A percentile compares a stretch with the other conserved stretches of the same genome.
Conservation (phyloP, 2,329 filamentous ascomycete species). For the Aspergillus pseudoglaucus region DNA sequence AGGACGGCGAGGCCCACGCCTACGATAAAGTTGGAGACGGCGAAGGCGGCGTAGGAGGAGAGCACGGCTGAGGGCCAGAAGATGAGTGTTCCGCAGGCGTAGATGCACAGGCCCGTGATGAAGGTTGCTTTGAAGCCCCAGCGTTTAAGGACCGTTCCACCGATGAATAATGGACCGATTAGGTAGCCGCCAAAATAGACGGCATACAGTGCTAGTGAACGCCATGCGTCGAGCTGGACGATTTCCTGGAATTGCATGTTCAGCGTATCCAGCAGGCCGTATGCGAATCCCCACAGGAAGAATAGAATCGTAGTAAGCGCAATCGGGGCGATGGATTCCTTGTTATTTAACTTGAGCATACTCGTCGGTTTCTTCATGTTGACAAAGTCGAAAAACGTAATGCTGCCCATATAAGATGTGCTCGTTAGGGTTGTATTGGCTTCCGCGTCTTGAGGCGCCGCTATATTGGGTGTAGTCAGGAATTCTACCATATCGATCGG, state of each 20-base stretch:
- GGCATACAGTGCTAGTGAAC: slow-evolving; percentile 46
- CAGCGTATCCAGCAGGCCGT: slow-evolving; percentile 75
- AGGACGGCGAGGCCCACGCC: slow-evolving; percentile 55
- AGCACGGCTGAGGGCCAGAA: slow-evolving; percentile 62
- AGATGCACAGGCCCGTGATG: slow-evolving; percentile 55
- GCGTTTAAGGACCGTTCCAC: slow-evolving; percentile 48
- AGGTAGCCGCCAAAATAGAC: slow-evolving; percentile 57
- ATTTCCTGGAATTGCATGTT: slow-evolving; percentile 58
- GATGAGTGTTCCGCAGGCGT: slow-evolving; percentile 54
- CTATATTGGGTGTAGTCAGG: slow-evolving; percentile 43
- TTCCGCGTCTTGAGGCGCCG: slow-evolving; percentile 23
- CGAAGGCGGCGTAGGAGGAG: slow-evolving; percentile 54
- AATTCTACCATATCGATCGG: slow-evolving; percentile 46
- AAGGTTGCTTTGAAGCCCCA: slow-evolving; percentile 60
- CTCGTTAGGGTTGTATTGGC: slow-evolving; percentile 34
- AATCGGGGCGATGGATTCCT: slow-evolving; percentile 52
- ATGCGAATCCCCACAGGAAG: slow-evolving; percentile 85
- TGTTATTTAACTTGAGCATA: slow-evolving; percentile 52
- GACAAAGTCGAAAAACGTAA: slow-evolving; percentile 58
- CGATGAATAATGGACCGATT: slow-evolving; percentile 50
- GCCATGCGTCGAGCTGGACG: slow-evolving; percentile 32
- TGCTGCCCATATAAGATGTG: slow-evolving; percentile 26
- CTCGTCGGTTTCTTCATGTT: slow-evolving; percentile 52
- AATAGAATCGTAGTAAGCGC: slow-evolving; percentile 71
- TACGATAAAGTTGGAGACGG: slow-evolving; percentile 58